A percentile compares a stretch with the other conserved stretches of the same genome.
phyloP scores from a whole-genome alignment of 1,284 basidiomycete species.

The Sporisorium sorghi region DNA sequence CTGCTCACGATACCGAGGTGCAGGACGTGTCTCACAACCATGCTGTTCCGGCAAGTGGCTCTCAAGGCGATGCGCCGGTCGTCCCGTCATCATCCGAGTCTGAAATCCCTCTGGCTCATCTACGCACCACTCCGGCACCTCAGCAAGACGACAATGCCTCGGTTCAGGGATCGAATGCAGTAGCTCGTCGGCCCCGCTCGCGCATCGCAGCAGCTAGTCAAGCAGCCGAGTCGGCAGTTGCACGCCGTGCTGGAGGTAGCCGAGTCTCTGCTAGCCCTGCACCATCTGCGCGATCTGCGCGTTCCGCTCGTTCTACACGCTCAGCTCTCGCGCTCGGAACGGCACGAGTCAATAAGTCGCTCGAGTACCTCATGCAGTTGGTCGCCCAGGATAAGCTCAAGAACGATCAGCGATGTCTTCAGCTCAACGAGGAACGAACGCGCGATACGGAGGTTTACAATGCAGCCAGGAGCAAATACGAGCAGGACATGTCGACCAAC shows the following conservation, averaged over 20 bases:
- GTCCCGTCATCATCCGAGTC: not conserved
- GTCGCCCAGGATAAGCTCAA: conserved; percentile 14
- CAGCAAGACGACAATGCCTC: not conserved
- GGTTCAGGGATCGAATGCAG: not conserved
- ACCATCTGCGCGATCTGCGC: conserved; percentile 1
- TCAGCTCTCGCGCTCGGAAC: not conserved
- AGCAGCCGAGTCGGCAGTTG: not conserved
- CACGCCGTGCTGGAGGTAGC: not conserved
- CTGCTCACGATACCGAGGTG: not conserved
- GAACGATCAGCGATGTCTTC: conserved; percentile 1
- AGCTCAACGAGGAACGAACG: not conserved
- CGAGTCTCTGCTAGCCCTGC: not conserved
- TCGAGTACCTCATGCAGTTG: conserved; percentile 7
- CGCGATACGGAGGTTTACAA: not conserved
- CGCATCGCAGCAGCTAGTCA: not conserved
- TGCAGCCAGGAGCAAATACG: not conserved
- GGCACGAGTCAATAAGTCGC: not conserved
- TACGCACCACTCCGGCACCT: not conserved
- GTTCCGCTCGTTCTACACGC: not conserved
- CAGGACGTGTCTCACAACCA: not conserved
- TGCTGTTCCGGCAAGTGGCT: not conserved
- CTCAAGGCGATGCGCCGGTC: not conserved
- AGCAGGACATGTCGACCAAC: not conserved
- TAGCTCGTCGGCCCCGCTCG: not conserved
- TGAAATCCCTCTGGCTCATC: conserved; percentile 3